Conservation (phyloP, 163 green algal genomes). For the Scenedesmus sp. region DNA sequence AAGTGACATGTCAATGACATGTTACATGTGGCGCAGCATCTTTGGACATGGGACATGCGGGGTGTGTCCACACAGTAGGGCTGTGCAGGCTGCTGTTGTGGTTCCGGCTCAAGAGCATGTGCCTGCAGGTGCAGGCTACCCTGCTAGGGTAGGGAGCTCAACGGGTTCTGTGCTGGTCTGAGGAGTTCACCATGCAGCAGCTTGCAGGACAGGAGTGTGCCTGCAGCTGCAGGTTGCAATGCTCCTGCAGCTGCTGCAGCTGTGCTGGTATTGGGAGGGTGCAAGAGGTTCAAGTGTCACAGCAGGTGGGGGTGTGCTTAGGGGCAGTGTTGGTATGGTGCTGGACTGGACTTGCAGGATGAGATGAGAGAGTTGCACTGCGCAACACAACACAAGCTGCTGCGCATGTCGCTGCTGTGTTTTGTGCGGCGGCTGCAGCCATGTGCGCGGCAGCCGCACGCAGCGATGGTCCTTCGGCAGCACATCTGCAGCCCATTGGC, state of each 20-base stretch:
- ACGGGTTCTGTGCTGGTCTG: neutral
- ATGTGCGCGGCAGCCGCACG: neutral
- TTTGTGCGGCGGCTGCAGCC: neutral
- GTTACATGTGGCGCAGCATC: neutral
- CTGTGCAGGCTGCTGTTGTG: neutral
- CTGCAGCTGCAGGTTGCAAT: neutral
- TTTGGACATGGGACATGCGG: too few species aligned
- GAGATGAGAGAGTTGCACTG: too few species aligned
- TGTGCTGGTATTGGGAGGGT: too few species aligned
- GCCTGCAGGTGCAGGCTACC: neutral
- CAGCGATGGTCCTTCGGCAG: neutral
- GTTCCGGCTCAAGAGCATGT: neutral
- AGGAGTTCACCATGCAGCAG: neutral
- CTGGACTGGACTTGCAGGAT: neutral
- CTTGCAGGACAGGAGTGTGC: neutral
- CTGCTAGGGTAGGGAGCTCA: neutral
- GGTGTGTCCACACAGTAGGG: too few species aligned
- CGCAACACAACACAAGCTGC: neutral
- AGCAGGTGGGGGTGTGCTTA: too few species aligned
- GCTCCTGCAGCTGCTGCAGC: neutral
- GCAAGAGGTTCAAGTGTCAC: too few species aligned
- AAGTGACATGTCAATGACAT: slow-evolving; percentile 32
- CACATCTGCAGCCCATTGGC: neutral
- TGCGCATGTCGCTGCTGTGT: neutral
- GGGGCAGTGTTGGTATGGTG: neutral